Evolutionary conservation across 331 rosid species (phyloP).

Genomic region (Ulmus americana): DNA sequence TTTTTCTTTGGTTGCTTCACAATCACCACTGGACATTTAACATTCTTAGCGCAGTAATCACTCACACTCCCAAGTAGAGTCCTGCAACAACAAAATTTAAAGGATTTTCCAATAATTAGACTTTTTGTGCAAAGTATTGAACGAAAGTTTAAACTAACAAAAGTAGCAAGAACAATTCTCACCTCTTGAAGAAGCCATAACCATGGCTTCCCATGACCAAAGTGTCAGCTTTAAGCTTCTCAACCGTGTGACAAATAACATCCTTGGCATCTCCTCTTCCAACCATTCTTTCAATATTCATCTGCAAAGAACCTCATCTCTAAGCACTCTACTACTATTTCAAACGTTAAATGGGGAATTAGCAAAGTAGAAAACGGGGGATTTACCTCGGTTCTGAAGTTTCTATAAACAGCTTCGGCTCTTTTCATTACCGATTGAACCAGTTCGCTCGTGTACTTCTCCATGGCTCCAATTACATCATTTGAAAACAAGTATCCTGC

Average conservation of each 20-base stretch:
- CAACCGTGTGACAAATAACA: conserved; percentile 60
- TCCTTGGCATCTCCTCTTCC: conserved; percentile 69
- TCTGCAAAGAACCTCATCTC: conserved; percentile 30
- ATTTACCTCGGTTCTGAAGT: conserved; percentile 32
- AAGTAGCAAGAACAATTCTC: neutral
- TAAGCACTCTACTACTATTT: neutral
- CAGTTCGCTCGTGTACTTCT: conserved; percentile 40
- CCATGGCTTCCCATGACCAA: conserved; percentile 91
- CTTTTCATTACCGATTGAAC: conserved; percentile 63
- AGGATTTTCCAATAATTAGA: neutral
- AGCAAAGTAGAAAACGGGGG: neutral
- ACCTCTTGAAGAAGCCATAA: conserved; percentile 81
- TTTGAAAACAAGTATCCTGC: conserved; percentile 54
- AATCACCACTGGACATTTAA: conserved; percentile 67
- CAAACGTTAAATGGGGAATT: neutral
- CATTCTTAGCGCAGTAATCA: conserved; percentile 66
- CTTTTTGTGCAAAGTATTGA: neutral
- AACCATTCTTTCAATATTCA: conserved; percentile 47
- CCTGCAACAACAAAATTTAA: conserved; percentile 35
- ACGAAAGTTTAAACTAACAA: neutral
- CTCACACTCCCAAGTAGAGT: conserved; percentile 83
- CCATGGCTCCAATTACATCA: conserved; percentile 45
- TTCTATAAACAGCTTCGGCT: conserved; percentile 51
- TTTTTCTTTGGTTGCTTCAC: conserved; percentile 45
- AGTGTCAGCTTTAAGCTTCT: conserved; percentile 55